These are phyloP conservation scores for Fusarium poae DNA, from an alignment of 2,329 filamentous ascomycete genomes.

Conservation along the genomic window DNA sequence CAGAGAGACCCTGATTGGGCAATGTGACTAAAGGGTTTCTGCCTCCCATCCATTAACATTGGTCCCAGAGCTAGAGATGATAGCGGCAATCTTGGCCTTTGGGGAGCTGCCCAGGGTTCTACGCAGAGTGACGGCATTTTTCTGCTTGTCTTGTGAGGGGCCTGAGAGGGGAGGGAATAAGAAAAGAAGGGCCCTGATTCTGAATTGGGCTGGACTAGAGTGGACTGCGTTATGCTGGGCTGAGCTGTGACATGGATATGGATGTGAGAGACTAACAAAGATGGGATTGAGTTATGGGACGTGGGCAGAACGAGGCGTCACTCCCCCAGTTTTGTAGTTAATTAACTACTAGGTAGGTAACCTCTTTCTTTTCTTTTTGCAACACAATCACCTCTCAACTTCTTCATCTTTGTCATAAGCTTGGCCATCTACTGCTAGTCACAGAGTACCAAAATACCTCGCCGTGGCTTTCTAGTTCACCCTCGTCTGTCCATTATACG, in stretches of 20 bases:
- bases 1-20: conserved; percentile 11
- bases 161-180: not conserved
- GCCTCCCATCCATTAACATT: conserved; percentile 12
- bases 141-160: conserved; percentile 4
- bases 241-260: conserved; percentile 1
- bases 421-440: not conserved
- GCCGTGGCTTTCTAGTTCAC: conserved; percentile 5
- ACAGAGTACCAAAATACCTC: not conserved
- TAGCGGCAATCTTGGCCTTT: conserved; percentile 43
- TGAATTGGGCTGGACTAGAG: conserved; percentile 5
- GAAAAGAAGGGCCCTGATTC: conserved; percentile 6
- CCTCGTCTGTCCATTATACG: conserved; percentile 4
- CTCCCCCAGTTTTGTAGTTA: conserved; percentile 13
- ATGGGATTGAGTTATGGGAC: not conserved
- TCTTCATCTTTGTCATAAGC: conserved; percentile 21
- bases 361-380: conserved; percentile 10
- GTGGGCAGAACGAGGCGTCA: conserved; percentile 34
- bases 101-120: conserved; percentile 38
- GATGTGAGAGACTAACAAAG: not conserved
- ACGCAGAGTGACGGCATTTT: conserved; percentile 44
- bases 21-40: conserved; percentile 10
- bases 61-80: conserved; percentile 24
- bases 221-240: conserved; percentile 9
- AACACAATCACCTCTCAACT: conserved; percentile 17
- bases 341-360: not conserved